Evolutionary conservation across 257 asterid genomes (phyloP).

Genomic region (Asclepias syriaca): DNA sequence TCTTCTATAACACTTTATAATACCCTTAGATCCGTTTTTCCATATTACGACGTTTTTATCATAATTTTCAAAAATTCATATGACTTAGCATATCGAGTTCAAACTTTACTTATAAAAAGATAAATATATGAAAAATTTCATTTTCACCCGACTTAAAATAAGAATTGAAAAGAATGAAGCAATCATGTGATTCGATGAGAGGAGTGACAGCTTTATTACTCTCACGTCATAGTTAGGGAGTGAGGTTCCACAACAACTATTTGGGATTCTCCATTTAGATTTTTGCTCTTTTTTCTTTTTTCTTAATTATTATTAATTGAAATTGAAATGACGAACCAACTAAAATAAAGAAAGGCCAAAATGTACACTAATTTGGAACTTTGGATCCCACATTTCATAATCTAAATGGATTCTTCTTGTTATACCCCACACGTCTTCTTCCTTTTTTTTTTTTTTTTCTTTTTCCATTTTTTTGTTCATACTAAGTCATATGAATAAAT

Average conservation of each 20-base stretch:
- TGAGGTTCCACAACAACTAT: background rate
- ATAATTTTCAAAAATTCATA: too few relatives aligned
- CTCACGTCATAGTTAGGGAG: background rate
- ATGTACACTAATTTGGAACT: constrained; percentile 4
- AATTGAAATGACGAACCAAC: constrained; percentile 14
- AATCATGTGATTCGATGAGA: background rate
- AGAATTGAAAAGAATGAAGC: background rate
- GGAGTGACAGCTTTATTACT: background rate
- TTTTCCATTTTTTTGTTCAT: too few relatives aligned
- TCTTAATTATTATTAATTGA: background rate
- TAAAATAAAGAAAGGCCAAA: background rate
- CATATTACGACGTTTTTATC: too few relatives aligned
- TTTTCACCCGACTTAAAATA: too few relatives aligned
- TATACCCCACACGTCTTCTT: background rate
- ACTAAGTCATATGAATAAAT: too few relatives aligned
- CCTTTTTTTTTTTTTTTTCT: too few relatives aligned
- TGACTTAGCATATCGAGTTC: too few relatives aligned
- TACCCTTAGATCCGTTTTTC: too few relatives aligned
- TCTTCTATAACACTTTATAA: too few relatives aligned
- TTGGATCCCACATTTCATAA: constrained; percentile 12
- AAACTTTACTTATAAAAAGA: too few relatives aligned
- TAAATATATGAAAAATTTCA: too few relatives aligned
- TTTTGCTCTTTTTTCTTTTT: background rate
- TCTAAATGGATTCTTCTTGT: constrained; percentile 8
- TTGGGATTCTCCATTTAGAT: constrained; percentile 10